Evolutionary conservation across 2,329 filamentous ascomycete genomes (phyloP).

Genomic region (Fusarium duplospermum): DNA sequence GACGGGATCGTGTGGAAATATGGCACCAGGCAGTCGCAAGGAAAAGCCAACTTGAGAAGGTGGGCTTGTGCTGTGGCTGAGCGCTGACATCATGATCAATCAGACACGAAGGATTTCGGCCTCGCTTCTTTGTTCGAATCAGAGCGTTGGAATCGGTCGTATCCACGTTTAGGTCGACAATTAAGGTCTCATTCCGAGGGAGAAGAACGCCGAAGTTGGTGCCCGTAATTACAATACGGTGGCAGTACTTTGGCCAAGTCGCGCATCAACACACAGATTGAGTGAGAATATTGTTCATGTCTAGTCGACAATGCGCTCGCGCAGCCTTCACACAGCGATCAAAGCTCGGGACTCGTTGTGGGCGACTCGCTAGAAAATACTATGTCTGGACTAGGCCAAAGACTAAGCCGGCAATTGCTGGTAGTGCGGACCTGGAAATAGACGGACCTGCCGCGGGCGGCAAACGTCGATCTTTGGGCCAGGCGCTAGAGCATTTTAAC

Average conservation of each 20-base stretch:
- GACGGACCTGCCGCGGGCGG: slow-evolving; percentile 42
- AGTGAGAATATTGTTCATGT: background rate
- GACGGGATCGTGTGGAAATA: slow-evolving; percentile 18
- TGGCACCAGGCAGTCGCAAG: slow-evolving; percentile 18
- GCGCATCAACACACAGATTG: background rate
- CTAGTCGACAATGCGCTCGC: background rate
- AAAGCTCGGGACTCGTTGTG: background rate
- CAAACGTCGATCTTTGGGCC: slow-evolving; percentile 43
- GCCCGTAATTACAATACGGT: background rate
- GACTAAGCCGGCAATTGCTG: slow-evolving; percentile 38
- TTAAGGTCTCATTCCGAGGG: background rate
- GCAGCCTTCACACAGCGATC: background rate
- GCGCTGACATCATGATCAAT: slow-evolving; percentile 39
- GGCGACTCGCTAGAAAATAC: slow-evolving; percentile 24
- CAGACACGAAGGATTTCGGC: slow-evolving; percentile 22
- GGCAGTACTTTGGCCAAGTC: background rate
- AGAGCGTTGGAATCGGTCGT: background rate
- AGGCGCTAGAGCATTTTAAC: slow-evolving; percentile 34
- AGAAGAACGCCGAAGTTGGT: background rate
- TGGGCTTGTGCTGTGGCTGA: slow-evolving; percentile 31
- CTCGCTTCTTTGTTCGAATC: slow-evolving; percentile 31
- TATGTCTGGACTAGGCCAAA: slow-evolving; percentile 19
- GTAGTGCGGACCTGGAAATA: slow-evolving; percentile 36
- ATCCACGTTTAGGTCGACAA: slow-evolving; percentile 13
- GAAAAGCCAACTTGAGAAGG: slow-evolving; percentile 28